A percentile compares a stretch with the other conserved stretches of the same genome.
These are phyloP conservation scores for Colletotrichum sp. DNA, from an alignment of 2,329 filamentous ascomycete genomes.

Conservation along the genomic window DNA sequence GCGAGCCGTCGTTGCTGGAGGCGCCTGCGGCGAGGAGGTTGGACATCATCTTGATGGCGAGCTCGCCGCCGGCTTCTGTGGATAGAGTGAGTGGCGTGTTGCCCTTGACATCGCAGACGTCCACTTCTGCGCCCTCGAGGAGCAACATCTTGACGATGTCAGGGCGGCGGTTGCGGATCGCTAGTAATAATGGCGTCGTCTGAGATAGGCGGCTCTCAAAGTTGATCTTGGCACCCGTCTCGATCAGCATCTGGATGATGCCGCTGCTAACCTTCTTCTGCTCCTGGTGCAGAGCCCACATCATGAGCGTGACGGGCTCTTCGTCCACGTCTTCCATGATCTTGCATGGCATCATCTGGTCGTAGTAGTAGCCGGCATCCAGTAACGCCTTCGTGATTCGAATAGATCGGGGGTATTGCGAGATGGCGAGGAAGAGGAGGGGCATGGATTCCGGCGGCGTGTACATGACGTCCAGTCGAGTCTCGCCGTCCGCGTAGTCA, in stretches of 20 bases:
- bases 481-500: slow-evolving; percentile 52
- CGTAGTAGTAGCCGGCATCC: slow-evolving; percentile 64
- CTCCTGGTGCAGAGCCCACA: slow-evolving; percentile 67
- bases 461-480: slow-evolving; percentile 56
- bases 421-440: slow-evolving; percentile 57
- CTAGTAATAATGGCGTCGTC: slow-evolving; percentile 64
- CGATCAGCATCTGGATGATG: slow-evolving; percentile 63
- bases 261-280: slow-evolving; percentile 66
- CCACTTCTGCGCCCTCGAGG: slow-evolving; percentile 63
- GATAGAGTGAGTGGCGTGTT: slow-evolving; percentile 67
- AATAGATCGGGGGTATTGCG: slow-evolving; percentile 59
- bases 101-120: slow-evolving; percentile 60
- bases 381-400: slow-evolving; percentile 58
- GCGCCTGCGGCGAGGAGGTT: slow-evolving; percentile 61
- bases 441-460: slow-evolving; percentile 47
- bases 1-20: slow-evolving; percentile 66
- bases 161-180: slow-evolving; percentile 59
- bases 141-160: slow-evolving; percentile 64
- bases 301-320: slow-evolving; percentile 62
- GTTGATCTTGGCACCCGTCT: slow-evolving; percentile 61
- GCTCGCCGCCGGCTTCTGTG: slow-evolving; percentile 57
- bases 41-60: slow-evolving; percentile 59
- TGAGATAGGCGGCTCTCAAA: slow-evolving; percentile 57
- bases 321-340: slow-evolving; percentile 53
- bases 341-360: slow-evolving; percentile 51